Conservation (phyloP, 352 stramenopile species). For the Lagenidium giganteum region DNA sequence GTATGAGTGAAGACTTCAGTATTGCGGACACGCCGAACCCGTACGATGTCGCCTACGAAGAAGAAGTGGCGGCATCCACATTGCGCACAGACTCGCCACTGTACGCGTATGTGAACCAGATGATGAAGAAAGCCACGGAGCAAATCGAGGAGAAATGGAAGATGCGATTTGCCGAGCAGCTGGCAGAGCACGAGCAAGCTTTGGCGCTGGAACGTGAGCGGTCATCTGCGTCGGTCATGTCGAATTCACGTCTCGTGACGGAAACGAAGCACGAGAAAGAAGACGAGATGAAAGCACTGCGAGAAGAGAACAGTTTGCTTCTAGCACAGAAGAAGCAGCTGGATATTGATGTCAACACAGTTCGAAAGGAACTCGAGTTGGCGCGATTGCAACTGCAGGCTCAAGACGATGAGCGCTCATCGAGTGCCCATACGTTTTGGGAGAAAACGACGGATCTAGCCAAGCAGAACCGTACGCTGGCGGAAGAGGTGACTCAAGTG, state of each 20-base stretch:
- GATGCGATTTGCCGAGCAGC: conserved; percentile 43
- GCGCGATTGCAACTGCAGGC: conserved; percentile 55
- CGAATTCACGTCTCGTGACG: conserved; percentile 43
- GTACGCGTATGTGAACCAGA: conserved; percentile 45
- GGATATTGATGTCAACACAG: conserved; percentile 49
- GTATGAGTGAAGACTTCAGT: too few relatives aligned
- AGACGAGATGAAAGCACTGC: conserved; percentile 49
- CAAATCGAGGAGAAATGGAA: conserved; percentile 72
- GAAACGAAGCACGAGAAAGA: conserved; percentile 62
- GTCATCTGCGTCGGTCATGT: conserved; percentile 46
- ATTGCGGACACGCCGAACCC: too few relatives aligned
- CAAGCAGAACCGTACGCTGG: conserved; percentile 60
- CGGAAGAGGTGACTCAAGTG: conserved; percentile 48
- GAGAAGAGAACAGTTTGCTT: conserved; percentile 43
- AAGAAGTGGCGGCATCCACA: too few relatives aligned
- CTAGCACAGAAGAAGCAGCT: conserved; percentile 49
- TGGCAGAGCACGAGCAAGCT: conserved; percentile 49
- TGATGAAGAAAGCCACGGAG: conserved; percentile 59
- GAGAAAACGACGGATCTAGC: conserved; percentile 73
- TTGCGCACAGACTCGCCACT: conserved; percentile 62
- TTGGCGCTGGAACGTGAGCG: conserved; percentile 49
- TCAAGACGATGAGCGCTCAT: conserved; percentile 59
- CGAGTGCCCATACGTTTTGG: conserved; percentile 68
- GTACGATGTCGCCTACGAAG: too few relatives aligned
- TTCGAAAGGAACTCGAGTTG: conserved; percentile 54